phyloP scores from a whole-genome alignment of 2,329 filamentous ascomycete genomes.

The Colletotrichum lentis region DNA sequence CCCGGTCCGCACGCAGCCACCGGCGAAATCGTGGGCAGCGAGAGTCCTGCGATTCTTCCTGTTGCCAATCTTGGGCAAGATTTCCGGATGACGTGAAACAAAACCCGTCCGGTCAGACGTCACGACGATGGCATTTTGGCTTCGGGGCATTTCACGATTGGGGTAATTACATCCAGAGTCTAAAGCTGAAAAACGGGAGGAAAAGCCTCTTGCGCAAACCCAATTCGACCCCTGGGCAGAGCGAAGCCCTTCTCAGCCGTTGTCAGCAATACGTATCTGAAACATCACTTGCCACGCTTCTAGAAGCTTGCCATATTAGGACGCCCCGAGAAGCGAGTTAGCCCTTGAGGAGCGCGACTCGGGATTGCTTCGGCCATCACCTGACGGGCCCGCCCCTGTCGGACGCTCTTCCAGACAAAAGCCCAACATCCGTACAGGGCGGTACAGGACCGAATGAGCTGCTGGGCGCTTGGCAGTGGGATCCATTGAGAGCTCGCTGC shows the following conservation, averaged over 20 bases:
- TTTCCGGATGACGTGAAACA: constrained; percentile 32
- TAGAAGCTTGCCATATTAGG: constrained; percentile 34
- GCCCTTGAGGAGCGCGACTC: constrained; percentile 5
- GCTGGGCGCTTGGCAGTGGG: constrained; percentile 6
- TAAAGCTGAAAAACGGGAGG: constrained; percentile 7
- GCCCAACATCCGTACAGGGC: not conserved
- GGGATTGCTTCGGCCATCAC: constrained; percentile 27
- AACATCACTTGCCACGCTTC: constrained; percentile 25
- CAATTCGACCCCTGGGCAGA: not conserved
- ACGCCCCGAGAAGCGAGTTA: constrained; percentile 26
- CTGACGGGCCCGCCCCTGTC: constrained; percentile 3
- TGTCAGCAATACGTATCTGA: constrained; percentile 24
- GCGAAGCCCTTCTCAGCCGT: not conserved
- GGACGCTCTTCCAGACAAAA: constrained; percentile 4
- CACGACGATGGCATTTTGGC: not conserved
- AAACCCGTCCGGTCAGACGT: constrained; percentile 15
- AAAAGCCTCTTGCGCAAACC: not conserved
- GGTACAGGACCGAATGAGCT: no score
- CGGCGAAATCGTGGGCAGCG: constrained; percentile 19
- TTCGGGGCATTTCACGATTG: constrained; percentile 8
- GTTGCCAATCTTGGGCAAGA: constrained; percentile 16
- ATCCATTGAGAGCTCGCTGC: constrained; percentile 1
- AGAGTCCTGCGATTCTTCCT: constrained; percentile 16
- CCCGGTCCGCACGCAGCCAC: constrained; percentile 29
- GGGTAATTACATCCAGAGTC: constrained; percentile 5